Evolutionary conservation across 2,329 filamentous ascomycete species (phyloP).

Genomic region (Penicillium sp.): DNA sequence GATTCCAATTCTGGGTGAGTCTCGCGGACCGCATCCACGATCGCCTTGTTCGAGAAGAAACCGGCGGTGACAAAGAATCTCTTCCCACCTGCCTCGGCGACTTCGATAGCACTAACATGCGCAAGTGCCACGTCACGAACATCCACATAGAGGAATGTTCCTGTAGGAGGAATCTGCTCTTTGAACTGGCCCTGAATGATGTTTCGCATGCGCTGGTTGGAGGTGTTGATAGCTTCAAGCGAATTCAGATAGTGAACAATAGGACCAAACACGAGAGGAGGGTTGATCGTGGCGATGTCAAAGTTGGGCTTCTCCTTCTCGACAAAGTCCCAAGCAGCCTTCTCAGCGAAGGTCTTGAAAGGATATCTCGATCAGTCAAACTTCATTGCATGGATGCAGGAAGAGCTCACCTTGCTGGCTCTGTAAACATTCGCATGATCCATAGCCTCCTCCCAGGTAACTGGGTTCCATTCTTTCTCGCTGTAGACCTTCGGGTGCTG

Average conservation of each 20-base stretch:
- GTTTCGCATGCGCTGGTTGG: slow-evolving; percentile 67
- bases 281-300: slow-evolving; percentile 62
- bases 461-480: slow-evolving; percentile 48
- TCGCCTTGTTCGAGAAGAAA: slow-evolving; percentile 45
- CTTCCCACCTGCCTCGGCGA: slow-evolving; percentile 48
- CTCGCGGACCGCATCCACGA: slow-evolving; percentile 46
- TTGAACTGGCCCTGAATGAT: slow-evolving; percentile 65
- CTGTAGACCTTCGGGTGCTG: slow-evolving; percentile 39
- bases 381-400: too few relatives aligned
- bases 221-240: slow-evolving; percentile 69
- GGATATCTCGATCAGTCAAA: slow-evolving; percentile 10
- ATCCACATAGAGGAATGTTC: slow-evolving; percentile 61
- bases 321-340: slow-evolving; percentile 67
- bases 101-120: slow-evolving; percentile 51
- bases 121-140: slow-evolving; percentile 53
- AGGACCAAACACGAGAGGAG: slow-evolving; percentile 65
- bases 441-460: slow-evolving; percentile 46
- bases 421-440: slow-evolving; percentile 44
- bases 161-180: slow-evolving; percentile 59
- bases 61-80: slow-evolving; percentile 50
- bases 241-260: slow-evolving; percentile 65
- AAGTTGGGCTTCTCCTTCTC: slow-evolving; percentile 60
- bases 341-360: slow-evolving; percentile 60
- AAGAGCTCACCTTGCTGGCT: slow-evolving; percentile 54
- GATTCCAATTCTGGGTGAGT: slow-evolving; percentile 45